A percentile compares a stretch with the other conserved stretches of the same genome.
These are phyloP conservation scores for Neoscytalidium dimidiatum DNA, from an alignment of 2,329 filamentous ascomycete genomes.

Conservation along the genomic window DNA sequence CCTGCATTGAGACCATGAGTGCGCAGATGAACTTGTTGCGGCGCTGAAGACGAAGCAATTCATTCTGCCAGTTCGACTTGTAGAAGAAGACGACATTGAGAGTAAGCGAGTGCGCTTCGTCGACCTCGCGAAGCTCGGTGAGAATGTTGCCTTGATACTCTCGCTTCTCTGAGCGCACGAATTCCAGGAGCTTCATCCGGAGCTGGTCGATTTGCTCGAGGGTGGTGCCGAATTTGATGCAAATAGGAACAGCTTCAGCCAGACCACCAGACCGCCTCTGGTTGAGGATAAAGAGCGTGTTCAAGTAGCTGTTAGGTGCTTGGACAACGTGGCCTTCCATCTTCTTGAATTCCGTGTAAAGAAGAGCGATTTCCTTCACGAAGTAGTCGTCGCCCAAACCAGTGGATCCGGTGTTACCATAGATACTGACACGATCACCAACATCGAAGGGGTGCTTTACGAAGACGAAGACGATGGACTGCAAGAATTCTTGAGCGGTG, in stretches of 20 bases:
- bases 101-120: constrained; percentile 80
- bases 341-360: constrained; percentile 98
- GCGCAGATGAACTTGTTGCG: constrained; percentile 95
- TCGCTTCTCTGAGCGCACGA: constrained; percentile 81
- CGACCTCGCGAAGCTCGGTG: constrained; percentile 77
- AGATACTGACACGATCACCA: constrained; percentile 87
- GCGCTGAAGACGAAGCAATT: constrained; percentile 81
- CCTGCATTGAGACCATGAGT: constrained; percentile 81
- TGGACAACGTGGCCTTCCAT: constrained; percentile 97
- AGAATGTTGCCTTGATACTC: constrained; percentile 86
- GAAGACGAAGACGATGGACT: constrained; percentile 93
- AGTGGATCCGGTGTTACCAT: constrained; percentile 80
- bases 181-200: constrained; percentile 77
- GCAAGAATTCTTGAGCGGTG: constrained; percentile 91
- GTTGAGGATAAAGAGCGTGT: constrained; percentile 92
- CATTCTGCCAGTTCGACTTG: constrained; percentile 96
- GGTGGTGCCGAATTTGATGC: constrained; percentile 86
- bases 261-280: constrained; percentile 86
- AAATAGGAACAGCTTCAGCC: constrained; percentile 80
- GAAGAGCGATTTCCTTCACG: constrained; percentile 87
- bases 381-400: constrained; percentile 91
- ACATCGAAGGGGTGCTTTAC: constrained; percentile 98
- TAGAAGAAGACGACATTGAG: constrained; percentile 97
- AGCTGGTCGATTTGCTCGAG: constrained; percentile 80
- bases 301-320: constrained; percentile 90